Conservation (phyloP, 2,329 filamentous ascomycete species). For the Xylariales sp. region DNA sequence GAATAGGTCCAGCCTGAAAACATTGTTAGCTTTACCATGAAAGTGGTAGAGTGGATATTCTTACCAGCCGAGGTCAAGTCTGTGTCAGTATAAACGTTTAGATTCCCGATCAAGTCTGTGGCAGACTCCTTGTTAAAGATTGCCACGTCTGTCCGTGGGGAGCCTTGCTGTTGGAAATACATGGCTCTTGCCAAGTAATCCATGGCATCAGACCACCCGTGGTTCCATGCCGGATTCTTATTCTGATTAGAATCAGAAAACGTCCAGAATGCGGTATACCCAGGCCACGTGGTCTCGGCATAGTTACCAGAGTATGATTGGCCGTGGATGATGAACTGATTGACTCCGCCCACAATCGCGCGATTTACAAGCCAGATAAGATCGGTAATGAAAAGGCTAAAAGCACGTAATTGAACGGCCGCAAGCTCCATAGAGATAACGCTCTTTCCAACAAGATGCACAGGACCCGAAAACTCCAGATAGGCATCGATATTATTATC, state of each 20-base stretch:
- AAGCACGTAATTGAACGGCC: not conserved
- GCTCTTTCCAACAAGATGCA: not conserved
- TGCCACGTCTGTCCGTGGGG: not conserved
- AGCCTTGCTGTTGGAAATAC: not conserved
- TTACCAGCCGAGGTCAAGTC: no score
- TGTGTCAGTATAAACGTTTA: no score
- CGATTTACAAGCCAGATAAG: not conserved
- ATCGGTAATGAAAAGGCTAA: not conserved
- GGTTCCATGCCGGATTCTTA: not conserved
- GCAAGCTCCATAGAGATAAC: not conserved
- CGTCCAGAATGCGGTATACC: not conserved
- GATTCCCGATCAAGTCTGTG: not conserved
- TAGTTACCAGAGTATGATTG: not conserved
- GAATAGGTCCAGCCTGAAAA: not conserved
- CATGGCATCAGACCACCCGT: not conserved
- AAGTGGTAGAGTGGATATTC: no score
- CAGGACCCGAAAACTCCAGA: not conserved
- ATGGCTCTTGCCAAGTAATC: not conserved
- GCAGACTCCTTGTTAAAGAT: not conserved
- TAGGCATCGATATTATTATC: not conserved
- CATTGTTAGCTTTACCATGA: no score
- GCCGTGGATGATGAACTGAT: not conserved
- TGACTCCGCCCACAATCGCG: not conserved
- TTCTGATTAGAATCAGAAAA: not conserved
- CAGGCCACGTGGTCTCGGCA: not conserved